Base-by-base conservation (phyloP, 2,329 filamentous ascomycete genomes). In the Lasiodiplodia sp. region DNA sequence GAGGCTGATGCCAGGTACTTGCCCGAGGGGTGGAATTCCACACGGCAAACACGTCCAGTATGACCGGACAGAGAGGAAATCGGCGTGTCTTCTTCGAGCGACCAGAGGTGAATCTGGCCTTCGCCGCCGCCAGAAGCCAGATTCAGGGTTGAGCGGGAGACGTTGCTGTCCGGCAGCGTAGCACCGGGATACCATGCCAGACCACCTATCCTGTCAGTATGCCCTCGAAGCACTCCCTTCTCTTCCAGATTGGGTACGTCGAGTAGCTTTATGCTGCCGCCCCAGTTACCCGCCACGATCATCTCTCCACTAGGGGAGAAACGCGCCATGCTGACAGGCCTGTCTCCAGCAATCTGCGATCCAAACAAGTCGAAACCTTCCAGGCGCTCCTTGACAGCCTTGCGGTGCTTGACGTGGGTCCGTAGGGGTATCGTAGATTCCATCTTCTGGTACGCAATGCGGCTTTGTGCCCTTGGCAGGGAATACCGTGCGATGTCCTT, bases 11-110 rank as follows among this genome's bases (percentile, higher is more conserved):
- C 96, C 6, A 98, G 84, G 75, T 95, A 98, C 70, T 87, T 87
- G 3, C 95, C 95, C 0, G 93, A 97, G 0, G 96, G 96, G 73
- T 99, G 96, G 76, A 98, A 97, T 69, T 97, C 96, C 14, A 97
- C 91, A 68, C 95, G 89, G 74, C 94, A 97, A 10, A 99, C 94
- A 70, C 96, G 90, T 66, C 92, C 92, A 4, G 88, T 90, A 76
- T 99, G 96, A 0, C 95, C 96, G 28, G 90, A 86, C 0, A 98
- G 84, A 0, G 92, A 96, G 0, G 92, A 87, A 4, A 97, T 78
- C 0, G 96, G 96, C 1, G 92, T 96, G 71, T 97, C 93, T 77
- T 95, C 88, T 55, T 89, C 89, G 56, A 98, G 84, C 4, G 93
- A 95, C 96, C 96, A 99, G 16, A 99, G 85, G 75, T 97, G 89